Percentiles rank a stretch among this genome's conserved stretches.
Evolutionary conservation across 805 yeast genomes (phyloP).

Genomic region (Candida adriatica): DNA sequence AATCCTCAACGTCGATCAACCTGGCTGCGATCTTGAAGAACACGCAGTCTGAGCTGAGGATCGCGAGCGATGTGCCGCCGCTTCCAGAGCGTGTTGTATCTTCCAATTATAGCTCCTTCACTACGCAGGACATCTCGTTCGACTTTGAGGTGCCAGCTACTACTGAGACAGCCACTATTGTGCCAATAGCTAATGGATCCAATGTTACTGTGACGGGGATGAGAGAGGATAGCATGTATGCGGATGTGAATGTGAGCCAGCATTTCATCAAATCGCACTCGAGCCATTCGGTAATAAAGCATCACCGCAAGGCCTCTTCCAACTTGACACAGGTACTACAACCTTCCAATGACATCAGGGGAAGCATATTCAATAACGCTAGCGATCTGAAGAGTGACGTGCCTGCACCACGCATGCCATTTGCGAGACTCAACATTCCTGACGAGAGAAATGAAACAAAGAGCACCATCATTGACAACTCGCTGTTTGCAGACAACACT

Average conservation of each 20-base stretch:
- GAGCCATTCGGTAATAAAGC: constrained; percentile 16
- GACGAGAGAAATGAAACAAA: constrained; percentile 14
- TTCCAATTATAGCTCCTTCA: constrained; percentile 20
- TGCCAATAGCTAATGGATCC: constrained; percentile 22
- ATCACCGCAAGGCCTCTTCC: constrained; percentile 18
- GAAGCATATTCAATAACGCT: constrained; percentile 19
- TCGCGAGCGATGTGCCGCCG: constrained; percentile 8
- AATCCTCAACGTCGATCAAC: constrained; percentile 23
- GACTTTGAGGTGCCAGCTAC: constrained; percentile 22
- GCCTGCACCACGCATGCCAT: constrained; percentile 10
- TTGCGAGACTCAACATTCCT: constrained; percentile 10
- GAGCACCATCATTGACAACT: constrained; percentile 17
- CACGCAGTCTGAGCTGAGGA: constrained; percentile 5
- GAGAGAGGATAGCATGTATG: constrained; percentile 22
- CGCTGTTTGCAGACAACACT: constrained; percentile 21
- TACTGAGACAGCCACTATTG: constrained; percentile 22
- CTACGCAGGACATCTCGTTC: constrained; percentile 18
- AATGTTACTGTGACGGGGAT: constrained; percentile 15
- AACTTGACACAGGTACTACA: constrained; percentile 8
- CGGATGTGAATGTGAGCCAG: constrained; percentile 11
- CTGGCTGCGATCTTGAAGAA: constrained; percentile 18
- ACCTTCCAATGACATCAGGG: constrained; percentile 16
- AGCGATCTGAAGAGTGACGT: constrained; percentile 14
- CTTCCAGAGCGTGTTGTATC: constrained; percentile 14
- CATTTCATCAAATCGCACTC: constrained; percentile 13